phyloP scores from a whole-genome alignment of 2,329 filamentous ascomycete species.

The Aureobasidium sp. region DNA sequence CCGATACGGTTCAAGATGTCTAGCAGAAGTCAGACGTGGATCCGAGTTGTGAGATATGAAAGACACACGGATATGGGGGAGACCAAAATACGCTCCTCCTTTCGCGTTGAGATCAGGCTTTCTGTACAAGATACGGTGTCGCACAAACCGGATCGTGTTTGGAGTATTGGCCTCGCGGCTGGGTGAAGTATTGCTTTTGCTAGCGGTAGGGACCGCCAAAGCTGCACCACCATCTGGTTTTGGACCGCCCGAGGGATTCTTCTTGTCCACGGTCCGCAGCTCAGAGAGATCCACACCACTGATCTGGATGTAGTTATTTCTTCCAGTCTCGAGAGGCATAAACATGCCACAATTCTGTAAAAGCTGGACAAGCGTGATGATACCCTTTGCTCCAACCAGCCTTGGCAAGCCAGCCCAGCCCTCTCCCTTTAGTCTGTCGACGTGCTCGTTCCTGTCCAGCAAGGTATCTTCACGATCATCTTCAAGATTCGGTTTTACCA shows the following conservation, averaged over 20 bases:
- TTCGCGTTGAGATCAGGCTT: slow-evolving; percentile 61
- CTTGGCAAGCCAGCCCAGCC: slow-evolving; percentile 70
- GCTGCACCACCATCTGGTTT: slow-evolving; percentile 16
- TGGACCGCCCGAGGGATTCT: slow-evolving; percentile 16
- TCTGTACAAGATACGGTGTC: slow-evolving; percentile 80
- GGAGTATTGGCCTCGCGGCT: slow-evolving; percentile 21
- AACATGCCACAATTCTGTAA: slow-evolving; percentile 75
- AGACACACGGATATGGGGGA: slow-evolving; percentile 69
- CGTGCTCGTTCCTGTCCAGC: slow-evolving; percentile 60
- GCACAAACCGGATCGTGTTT: slow-evolving; percentile 64
- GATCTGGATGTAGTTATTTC: slow-evolving; percentile 66
- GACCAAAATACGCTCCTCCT: slow-evolving; percentile 61
- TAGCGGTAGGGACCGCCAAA: not conserved
- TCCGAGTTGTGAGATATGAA: not conserved
- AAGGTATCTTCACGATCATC: slow-evolving; percentile 59
- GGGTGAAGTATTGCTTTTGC: not conserved
- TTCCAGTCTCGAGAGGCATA: slow-evolving; percentile 48
- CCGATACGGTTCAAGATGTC: slow-evolving; percentile 72
- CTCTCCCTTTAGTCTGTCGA: slow-evolving; percentile 55
- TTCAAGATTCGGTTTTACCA: slow-evolving; percentile 28
- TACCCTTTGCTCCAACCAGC: slow-evolving; percentile 66
- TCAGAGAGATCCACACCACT: slow-evolving; percentile 59
- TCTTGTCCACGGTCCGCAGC: slow-evolving; percentile 19
- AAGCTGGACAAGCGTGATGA: slow-evolving; percentile 68
- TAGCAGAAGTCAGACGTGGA: slow-evolving; percentile 51